Percentiles rank a stretch among this genome's conserved stretches.
Conservation (phyloP, 805 yeast species). For the Barnettozyma salicaria region DNA sequence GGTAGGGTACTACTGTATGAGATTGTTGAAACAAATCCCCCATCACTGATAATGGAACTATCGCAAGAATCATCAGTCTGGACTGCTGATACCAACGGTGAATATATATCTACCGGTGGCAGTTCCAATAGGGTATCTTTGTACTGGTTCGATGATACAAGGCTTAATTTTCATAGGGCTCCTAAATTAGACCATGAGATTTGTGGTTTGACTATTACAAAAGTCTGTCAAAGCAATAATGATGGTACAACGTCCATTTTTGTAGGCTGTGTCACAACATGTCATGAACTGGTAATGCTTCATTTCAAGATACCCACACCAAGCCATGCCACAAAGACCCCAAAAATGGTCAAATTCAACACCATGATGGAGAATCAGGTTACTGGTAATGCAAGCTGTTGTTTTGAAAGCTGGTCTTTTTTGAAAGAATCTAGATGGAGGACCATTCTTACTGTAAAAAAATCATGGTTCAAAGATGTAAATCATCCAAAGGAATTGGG, state of each 20-base stretch:
- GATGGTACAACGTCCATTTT: slow-evolving; percentile 25
- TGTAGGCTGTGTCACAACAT: slow-evolving; percentile 39
- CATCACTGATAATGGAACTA: slow-evolving; percentile 27
- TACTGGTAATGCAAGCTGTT: background rate
- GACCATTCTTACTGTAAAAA: slow-evolving; percentile 40
- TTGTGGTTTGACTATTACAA: slow-evolving; percentile 43
- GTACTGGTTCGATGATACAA: slow-evolving; percentile 28
- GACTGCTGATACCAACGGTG: slow-evolving; percentile 49
- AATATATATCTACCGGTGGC: slow-evolving; percentile 45
- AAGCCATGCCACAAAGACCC: background rate
- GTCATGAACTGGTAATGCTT: slow-evolving; percentile 30
- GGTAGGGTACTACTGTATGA: slow-evolving; percentile 42
- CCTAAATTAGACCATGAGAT: slow-evolving; percentile 48
- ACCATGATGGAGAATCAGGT: background rate
- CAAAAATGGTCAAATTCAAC: background rate
- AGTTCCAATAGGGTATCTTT: slow-evolving; percentile 44
- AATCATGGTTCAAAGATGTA: slow-evolving; percentile 43
- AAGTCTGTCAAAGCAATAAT: too few species aligned
- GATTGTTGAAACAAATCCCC: slow-evolving; percentile 24
- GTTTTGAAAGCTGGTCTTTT: background rate
- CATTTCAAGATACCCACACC: slow-evolving; percentile 6
- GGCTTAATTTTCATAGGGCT: slow-evolving; percentile 28
- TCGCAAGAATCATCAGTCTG: slow-evolving; percentile 46
- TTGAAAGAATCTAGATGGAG: slow-evolving; percentile 35
- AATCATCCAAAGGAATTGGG: slow-evolving; percentile 41